Percentiles rank a stretch among this genome's conserved stretches.
These are phyloP conservation scores for Colletotrichum graminicola DNA, from an alignment of 2,329 filamentous ascomycete genomes.

Conservation along the genomic window DNA sequence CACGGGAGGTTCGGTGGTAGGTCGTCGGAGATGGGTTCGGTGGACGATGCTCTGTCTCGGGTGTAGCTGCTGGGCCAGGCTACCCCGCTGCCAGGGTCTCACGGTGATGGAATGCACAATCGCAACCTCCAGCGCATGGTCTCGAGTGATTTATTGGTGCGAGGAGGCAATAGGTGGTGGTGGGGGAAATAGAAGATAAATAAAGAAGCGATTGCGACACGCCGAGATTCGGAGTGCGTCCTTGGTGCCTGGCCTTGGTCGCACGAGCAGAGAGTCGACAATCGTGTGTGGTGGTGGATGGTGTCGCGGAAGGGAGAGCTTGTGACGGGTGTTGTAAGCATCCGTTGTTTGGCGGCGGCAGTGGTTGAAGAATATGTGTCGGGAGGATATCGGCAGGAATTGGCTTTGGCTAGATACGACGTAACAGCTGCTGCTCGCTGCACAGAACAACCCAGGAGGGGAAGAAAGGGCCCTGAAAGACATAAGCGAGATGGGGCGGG, in stretches of 20 bases:
- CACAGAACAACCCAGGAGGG: background rate
- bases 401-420: conserved; percentile 14
- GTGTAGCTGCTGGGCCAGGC: conserved; percentile 38
- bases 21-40: conserved; percentile 39
- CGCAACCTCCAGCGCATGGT: conserved; percentile 40
- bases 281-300: background rate
- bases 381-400: conserved; percentile 16
- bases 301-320: conserved; percentile 7
- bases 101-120: conserved; percentile 40
- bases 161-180: background rate
- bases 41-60: conserved; percentile 34
- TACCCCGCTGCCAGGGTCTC: conserved; percentile 42
- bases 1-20: conserved; percentile 18
- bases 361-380: conserved; percentile 13
- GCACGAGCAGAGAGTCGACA: background rate
- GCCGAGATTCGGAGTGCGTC: background rate
- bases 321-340: conserved; percentile 6
- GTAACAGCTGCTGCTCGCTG: conserved; percentile 2
- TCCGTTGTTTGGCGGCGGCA: conserved; percentile 5
- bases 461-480: background rate
- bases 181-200: no score
- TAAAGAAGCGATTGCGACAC: background rate
- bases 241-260: background rate
- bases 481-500: background rate
- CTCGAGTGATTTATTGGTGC: conserved; percentile 9